Percentiles rank a stretch among this genome's conserved stretches.
Evolutionary conservation across 306 rosid genomes (phyloP).

Genomic region (Cicer yamashitae): DNA sequence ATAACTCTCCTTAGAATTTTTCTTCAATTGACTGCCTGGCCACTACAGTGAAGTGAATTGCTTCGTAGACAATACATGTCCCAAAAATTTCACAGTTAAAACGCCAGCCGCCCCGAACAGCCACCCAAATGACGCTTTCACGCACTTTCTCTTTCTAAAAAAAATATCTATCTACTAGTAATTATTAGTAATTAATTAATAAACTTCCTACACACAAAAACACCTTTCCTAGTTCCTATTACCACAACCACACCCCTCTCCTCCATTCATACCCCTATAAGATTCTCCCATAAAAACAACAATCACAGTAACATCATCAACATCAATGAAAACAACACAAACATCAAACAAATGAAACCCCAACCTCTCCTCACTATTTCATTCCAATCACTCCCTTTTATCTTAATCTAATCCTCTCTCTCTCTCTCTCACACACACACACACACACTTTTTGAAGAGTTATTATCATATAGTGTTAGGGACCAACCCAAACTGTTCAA

Average conservation of each 20-base stretch:
- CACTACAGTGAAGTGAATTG: background rate
- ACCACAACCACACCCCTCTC: constrained; percentile 40
- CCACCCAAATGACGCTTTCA: background rate
- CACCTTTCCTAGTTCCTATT: constrained; percentile 48
- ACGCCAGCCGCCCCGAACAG: constrained; percentile 13
- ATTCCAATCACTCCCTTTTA: constrained; percentile 7
- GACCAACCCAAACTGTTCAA: constrained; percentile 40
- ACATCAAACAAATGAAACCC: constrained; percentile 45
- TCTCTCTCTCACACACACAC: background rate
- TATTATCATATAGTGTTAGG: constrained; percentile 32
- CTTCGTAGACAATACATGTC: constrained; percentile 1
- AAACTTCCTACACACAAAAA: constrained; percentile 31
- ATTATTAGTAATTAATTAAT: background rate
- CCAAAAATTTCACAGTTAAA: background rate
- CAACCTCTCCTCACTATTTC: constrained; percentile 48
- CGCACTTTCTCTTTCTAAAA: background rate
- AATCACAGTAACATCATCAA: constrained; percentile 26
- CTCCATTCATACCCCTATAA: background rate
- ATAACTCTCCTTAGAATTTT: too few relatives aligned
- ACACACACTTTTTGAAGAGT: background rate
- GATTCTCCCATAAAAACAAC: constrained; percentile 12
- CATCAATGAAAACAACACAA: constrained; percentile 44
- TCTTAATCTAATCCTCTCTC: constrained; percentile 6
- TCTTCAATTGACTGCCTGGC: background rate
- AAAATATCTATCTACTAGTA: background rate